Evolutionary conservation across 1,284 basidiomycete genomes (phyloP), one percentile per base, ranked within the genome.

Genomic region (Tausonia pullulans): DNA sequence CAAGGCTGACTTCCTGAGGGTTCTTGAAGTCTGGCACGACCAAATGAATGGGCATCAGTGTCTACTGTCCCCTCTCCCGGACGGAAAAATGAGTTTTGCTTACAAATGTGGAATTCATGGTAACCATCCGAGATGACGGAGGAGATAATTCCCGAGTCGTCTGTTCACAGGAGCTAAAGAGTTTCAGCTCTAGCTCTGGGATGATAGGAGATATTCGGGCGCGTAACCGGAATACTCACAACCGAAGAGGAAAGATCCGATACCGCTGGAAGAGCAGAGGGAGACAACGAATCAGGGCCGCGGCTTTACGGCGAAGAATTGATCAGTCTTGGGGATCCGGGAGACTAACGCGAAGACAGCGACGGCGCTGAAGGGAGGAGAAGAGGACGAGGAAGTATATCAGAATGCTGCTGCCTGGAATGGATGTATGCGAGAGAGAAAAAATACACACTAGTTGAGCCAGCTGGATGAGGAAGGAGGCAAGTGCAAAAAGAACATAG

Each of bases 61-160:
- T 7, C 14, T 55, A 10, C 39, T 16, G 1, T 27, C 27, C 27
- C 27, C 27, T 2, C 2, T 27, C 27, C 27, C 27, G 27, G 27
- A 27, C 27, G 27, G 27, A 27, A 27, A 14, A 39, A 13, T 16
- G 1, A 16, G 53, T 44, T 7, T 3, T 40, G 53, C 16, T 8
- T 8, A 10, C 52, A 16, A 7, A 55, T 7, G 53, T 40, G 53
- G 14, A 27, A 52, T 27, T 52, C 51, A 4, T 27, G 70, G 60
- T 79, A 78, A 9, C 56, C 58, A 1, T 60, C 48, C 0, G 82
- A 81, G 65, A 85, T 81, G 52, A 85, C 82, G 1, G 81, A 83
- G n/a, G 82, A 78, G 67, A 85, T 84, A 61, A 85, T 82, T 56
- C 82, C 82, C 71, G 81, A 82, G 45, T 58, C 57, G 57, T 58